Evolutionary conservation across 768 basidiomycete species (phyloP).

Genomic region (Trametes cubensis): DNA sequence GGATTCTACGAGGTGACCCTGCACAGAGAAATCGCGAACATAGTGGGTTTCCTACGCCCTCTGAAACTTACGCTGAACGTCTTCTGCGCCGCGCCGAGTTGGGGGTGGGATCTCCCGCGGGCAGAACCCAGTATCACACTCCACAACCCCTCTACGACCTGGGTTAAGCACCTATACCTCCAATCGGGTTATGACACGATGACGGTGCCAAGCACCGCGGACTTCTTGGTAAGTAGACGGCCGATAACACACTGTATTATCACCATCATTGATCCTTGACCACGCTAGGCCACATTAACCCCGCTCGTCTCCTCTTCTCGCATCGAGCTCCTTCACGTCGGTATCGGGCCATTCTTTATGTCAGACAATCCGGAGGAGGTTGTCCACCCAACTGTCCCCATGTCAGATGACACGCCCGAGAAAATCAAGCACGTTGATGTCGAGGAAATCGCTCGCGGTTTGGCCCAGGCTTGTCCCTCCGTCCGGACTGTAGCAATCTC

Average conservation of each 20-base stretch:
- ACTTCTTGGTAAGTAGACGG: neutral
- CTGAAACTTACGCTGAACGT: neutral
- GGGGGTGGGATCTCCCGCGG: neutral
- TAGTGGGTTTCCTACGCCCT: neutral
- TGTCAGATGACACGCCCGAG: neutral
- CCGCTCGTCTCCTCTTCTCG: neutral
- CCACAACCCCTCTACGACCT: neutral
- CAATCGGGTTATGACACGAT: neutral
- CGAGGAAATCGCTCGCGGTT: neutral
- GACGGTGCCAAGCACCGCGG: neutral
- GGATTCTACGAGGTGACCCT: neutral
- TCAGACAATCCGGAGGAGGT: neutral
- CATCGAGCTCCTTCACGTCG: neutral
- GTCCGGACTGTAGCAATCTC: slow-evolving; percentile 1
- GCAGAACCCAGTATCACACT: neutral
- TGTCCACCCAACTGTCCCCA: neutral
- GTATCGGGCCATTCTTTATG: neutral
- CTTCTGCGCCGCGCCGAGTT: neutral
- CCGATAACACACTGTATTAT: neutral
- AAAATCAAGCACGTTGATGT: neutral
- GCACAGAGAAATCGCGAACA: neutral
- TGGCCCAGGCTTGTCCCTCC: neutral
- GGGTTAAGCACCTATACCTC: neutral
- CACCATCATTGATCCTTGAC: neutral
- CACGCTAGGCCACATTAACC: neutral